Percentiles rank a stretch among this genome's conserved stretches.
Conservation (phyloP, 2,329 filamentous ascomycete species). For the Sporothrix protearum region DNA sequence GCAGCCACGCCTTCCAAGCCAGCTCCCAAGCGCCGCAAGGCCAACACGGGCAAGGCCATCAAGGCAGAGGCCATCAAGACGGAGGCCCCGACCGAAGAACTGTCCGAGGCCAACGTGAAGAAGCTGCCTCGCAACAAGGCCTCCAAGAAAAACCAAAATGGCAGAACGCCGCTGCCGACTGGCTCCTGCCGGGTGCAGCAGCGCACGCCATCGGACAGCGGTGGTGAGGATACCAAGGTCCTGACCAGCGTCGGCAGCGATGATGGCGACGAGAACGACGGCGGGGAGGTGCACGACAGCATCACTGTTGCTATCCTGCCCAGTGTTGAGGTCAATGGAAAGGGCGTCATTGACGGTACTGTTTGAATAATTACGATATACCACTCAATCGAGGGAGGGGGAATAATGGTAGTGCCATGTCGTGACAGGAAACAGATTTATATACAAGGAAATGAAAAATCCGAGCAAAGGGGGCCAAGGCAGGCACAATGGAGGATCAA, state of each 20-base stretch:
- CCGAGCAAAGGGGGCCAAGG: background rate
- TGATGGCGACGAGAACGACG: no score
- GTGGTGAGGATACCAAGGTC: background rate
- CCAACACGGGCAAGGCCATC: background rate
- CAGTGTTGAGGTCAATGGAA: background rate
- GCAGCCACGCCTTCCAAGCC: constrained; percentile 7
- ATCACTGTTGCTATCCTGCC: background rate
- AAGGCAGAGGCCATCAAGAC: constrained; percentile 1
- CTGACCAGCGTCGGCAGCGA: background rate
- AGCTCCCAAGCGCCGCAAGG: constrained; percentile 27
- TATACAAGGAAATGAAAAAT: background rate
- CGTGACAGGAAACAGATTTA: background rate
- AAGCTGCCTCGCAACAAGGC: background rate
- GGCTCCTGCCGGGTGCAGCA: background rate
- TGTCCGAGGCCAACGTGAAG: constrained; percentile 6
- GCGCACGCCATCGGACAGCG: background rate
- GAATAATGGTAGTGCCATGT: no score
- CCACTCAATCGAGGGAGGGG: background rate
- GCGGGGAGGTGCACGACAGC: background rate
- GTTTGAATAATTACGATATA: background rate
- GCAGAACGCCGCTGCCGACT: background rate
- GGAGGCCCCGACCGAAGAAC: background rate
- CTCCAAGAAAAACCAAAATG: background rate
- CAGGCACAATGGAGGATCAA: background rate
- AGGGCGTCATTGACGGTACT: background rate